Conservation (phyloP, 2,329 filamentous ascomycete species). For the Nemania sp. region DNA sequence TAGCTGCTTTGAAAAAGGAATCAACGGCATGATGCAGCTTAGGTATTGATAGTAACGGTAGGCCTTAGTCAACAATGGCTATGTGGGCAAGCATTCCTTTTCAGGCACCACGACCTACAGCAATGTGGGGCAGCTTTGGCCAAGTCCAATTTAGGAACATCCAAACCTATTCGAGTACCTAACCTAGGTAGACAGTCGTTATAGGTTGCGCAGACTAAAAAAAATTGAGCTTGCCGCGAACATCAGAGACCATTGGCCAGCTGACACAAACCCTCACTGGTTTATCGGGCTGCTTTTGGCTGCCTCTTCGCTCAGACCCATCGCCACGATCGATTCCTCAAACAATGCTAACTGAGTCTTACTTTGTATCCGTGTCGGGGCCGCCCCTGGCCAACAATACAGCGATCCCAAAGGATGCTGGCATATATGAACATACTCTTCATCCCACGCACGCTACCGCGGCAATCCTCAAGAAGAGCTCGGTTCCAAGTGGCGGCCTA, state of each 20-base stretch:
- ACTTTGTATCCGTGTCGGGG: constrained; percentile 62
- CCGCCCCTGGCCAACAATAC: constrained; percentile 63
- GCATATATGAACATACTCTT: constrained; percentile 82
- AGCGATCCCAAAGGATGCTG: constrained; percentile 73
- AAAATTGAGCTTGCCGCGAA: constrained; percentile 3
- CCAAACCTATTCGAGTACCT: constrained; percentile 12
- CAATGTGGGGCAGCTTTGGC: constrained; percentile 2
- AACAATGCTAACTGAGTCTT: constrained; percentile 61
- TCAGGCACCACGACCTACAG: too few relatives aligned
- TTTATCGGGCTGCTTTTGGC: background rate
- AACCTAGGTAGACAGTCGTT: too few relatives aligned
- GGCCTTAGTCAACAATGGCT: too few relatives aligned
- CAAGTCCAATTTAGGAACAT: constrained; percentile 11
- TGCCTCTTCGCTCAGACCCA: background rate
- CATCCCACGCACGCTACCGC: constrained; percentile 77
- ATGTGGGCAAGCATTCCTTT: too few relatives aligned
- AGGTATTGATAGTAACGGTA: too few relatives aligned
- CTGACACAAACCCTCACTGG: background rate
- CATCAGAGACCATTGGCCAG: background rate
- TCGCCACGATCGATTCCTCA: background rate
- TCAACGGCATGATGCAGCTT: too few relatives aligned
- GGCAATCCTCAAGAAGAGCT: constrained; percentile 88
- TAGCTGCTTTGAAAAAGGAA: background rate
- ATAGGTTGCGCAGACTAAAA: constrained; percentile 7
- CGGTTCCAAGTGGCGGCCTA: constrained; percentile 75